These are phyloP conservation scores for Trichosporon faecale DNA, from an alignment of 1,284 basidiomycete species.

Conservation along the genomic window DNA sequence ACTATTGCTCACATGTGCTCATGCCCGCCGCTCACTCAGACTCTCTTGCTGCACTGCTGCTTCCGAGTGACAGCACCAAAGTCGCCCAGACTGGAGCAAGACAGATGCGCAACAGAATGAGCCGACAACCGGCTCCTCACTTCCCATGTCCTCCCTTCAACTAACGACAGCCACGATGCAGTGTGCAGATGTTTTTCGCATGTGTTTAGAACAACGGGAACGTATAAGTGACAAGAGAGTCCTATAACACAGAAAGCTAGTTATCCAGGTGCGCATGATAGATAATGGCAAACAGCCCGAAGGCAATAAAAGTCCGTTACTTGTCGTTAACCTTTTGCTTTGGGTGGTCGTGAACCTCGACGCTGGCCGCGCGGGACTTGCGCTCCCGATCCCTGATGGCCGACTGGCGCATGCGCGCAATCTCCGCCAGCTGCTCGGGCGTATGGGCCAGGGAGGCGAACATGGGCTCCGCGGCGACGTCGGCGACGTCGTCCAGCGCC, in stretches of 20 bases:
- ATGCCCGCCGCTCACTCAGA: too few relatives aligned
- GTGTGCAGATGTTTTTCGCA: not conserved
- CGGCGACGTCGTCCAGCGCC: not conserved
- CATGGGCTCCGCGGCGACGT: constrained; percentile 31
- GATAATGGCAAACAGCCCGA: not conserved
- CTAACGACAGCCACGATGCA: too few relatives aligned
- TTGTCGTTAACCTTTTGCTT: constrained; percentile 8
- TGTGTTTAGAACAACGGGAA: too few relatives aligned
- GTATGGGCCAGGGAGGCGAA: constrained; percentile 47
- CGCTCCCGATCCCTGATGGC: constrained; percentile 25
- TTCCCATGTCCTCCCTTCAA: too few relatives aligned
- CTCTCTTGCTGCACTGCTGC: too few relatives aligned
- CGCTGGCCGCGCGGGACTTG: constrained; percentile 4
- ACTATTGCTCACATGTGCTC: too few relatives aligned
- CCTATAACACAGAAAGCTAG: not conserved
- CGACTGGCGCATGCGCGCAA: constrained; percentile 34
- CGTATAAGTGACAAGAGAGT: not conserved
- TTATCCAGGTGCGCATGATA: not conserved
- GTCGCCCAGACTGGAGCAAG: too few relatives aligned
- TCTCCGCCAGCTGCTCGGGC: constrained; percentile 44
- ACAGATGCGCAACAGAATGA: too few relatives aligned
- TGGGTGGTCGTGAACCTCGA: not conserved
- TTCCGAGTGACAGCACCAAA: too few relatives aligned
- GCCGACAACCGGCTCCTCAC: too few relatives aligned
- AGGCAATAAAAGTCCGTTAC: constrained; percentile 6